Base-by-base conservation (phyloP, 2,329 filamentous ascomycete species). In the Cytospora chrysosperma region DNA sequence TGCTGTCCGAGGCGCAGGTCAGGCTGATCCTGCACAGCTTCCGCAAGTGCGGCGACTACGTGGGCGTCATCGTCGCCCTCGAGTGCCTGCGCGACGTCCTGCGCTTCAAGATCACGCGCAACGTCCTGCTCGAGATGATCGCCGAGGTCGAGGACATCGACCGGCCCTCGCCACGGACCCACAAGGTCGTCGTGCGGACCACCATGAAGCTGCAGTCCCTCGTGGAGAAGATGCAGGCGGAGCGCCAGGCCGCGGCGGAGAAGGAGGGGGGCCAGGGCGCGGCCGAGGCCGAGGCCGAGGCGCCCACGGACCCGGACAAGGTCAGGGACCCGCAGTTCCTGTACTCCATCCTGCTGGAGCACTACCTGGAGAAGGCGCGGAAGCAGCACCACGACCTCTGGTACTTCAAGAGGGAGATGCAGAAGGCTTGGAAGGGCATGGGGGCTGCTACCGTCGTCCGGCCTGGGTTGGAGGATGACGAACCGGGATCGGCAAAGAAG, bases 61-160 rank as follows among this genome's bases (percentile, higher is more conserved):
- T 80, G 2, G 81, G 81, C 67, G 76, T 81, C 66, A 74, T 82
- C 64, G 78, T 82, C 71, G 74, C 77, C 1, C 73, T 77, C 62
- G 69, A 68, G 28, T 68, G 70, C 7, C 70, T 76, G 67, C 67
- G 61, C 49, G 65, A 70, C 50, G 65, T 76, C 28, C 67, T 75
- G 56, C 67, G 55, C 40, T 75, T 73, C 68, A 58, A 64, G 49
- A 68, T 75, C 32, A 65, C 71, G 12, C 70, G 74, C 55, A 67
- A 69, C 49, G 65, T 76, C 21, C 70, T 75, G 21, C 66, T 77
- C 51, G 74, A 76, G 68, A 69, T 77, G 57, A 68, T 72, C 12
- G 67, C 70, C 15, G 75, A 73, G 57, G 66, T 68, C 21, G 61
- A 66, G 47, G 58, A 62, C n/a, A 61, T 68, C 54, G 62, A 67